Evolutionary conservation across 148 eudicot genomes (phyloP).

Genomic region (Rhododendron simsii): DNA sequence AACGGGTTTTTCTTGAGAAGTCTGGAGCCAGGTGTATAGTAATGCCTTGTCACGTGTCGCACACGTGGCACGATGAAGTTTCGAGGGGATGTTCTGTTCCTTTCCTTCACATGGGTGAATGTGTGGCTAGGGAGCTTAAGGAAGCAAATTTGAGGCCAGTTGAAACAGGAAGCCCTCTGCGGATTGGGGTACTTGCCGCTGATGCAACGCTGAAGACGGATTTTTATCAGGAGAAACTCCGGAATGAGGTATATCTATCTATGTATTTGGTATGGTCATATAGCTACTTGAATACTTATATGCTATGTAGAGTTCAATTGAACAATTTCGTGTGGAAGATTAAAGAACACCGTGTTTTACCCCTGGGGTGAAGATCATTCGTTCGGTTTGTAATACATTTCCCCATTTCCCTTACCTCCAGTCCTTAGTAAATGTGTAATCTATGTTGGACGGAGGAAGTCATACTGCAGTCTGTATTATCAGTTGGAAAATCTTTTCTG

Average conservation of each 20-base stretch:
- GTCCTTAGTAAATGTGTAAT: too few species aligned
- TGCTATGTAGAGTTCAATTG: not conserved
- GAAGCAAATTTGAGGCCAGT: slow-evolving; percentile 70
- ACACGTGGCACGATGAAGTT: slow-evolving; percentile 62
- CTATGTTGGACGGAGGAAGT: too few species aligned
- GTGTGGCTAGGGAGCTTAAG: slow-evolving; percentile 76
- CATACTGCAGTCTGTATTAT: too few species aligned
- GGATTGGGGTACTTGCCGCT: slow-evolving; percentile 62
- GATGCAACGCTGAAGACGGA: slow-evolving; percentile 40
- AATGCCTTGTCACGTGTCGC: slow-evolving; percentile 75
- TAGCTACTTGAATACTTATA: not conserved
- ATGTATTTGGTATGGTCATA: not conserved
- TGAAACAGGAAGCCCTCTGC: slow-evolving; percentile 59
- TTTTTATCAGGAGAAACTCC: slow-evolving; percentile 59
- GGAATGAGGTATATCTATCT: slow-evolving; percentile 52
- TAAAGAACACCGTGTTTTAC: not conserved
- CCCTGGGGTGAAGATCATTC: not conserved
- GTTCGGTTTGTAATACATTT: not conserved
- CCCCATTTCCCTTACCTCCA: too few species aligned
- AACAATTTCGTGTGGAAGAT: not conserved
- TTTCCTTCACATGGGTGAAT: slow-evolving; percentile 72
- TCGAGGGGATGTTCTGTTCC: slow-evolving; percentile 51
- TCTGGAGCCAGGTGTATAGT: slow-evolving; percentile 73
- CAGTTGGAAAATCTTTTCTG: too few species aligned
- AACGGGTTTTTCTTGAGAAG: slow-evolving; percentile 55